These are phyloP conservation scores for Gnetum montanum DNA, from an alignment of 75 land plant species.

Conservation along the genomic window DNA sequence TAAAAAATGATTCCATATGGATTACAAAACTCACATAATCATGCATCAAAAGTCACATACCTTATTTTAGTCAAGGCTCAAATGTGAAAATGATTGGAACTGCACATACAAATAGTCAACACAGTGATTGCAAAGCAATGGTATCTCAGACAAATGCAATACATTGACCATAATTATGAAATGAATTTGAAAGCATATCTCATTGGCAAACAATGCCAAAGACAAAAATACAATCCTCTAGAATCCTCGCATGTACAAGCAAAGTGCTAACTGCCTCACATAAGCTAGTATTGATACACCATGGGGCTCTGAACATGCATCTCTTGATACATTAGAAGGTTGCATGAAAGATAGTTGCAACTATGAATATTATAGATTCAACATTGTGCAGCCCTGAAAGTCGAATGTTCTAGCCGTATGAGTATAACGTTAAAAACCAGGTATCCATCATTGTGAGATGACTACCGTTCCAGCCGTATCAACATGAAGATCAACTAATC, in stretches of 20 bases:
- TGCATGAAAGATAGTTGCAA: background rate
- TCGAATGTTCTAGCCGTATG: background rate
- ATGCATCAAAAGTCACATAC: too few species aligned
- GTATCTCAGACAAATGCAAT: too few species aligned
- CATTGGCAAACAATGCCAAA: slow-evolving; percentile 2
- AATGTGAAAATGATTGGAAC: too few species aligned
- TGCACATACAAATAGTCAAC: too few species aligned
- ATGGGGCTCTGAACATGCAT: background rate
- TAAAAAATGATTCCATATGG: too few species aligned
- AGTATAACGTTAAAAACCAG: background rate
- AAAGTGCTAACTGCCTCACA: slow-evolving; percentile 6
- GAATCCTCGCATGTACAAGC: slow-evolving; percentile 6
- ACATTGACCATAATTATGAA: too few species aligned
- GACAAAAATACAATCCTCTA: slow-evolving; percentile 9
- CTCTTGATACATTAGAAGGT: background rate
- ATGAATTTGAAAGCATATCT: slow-evolving; percentile 1
- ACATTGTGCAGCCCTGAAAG: background rate
- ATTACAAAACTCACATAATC: too few species aligned
- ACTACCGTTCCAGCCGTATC: background rate
- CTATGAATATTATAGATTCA: background rate
- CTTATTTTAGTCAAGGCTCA: too few species aligned
- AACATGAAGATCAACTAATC: background rate
- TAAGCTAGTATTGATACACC: background rate
- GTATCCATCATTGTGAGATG: too few species aligned
- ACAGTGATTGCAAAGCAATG: too few species aligned